Percentiles rank a stretch among this genome's conserved stretches.
Evolutionary conservation across 1,284 basidiomycete species (phyloP).

Genomic region (Ustilago nuda): DNA sequence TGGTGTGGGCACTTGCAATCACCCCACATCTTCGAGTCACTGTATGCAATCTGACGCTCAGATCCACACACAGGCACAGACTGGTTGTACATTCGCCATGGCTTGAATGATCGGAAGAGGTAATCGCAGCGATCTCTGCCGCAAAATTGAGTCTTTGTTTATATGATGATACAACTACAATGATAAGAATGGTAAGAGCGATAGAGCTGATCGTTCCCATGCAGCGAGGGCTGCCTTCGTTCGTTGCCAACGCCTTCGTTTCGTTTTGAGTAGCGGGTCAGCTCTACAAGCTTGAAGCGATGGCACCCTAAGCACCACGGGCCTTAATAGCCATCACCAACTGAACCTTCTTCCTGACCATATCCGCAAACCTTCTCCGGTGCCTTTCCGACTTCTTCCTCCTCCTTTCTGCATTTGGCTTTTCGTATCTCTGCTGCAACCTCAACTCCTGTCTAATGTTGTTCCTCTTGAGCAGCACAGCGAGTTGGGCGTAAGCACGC

Average conservation of each 20-base stretch:
- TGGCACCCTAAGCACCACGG: conserved; percentile 51
- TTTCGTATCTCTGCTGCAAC: conserved; percentile 65
- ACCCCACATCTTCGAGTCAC: too few species aligned
- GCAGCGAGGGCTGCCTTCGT: neutral
- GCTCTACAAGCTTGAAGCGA: neutral
- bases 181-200: neutral
- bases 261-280: neutral
- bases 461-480: conserved; percentile 51
- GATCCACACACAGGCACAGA: neutral
- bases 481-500: conserved; percentile 45
- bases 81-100: neutral
- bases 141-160: neutral
- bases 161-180: conserved; percentile 1
- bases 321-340: conserved; percentile 67
- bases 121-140: neutral
- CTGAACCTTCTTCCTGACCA: conserved; percentile 67
- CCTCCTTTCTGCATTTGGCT: conserved; percentile 65
- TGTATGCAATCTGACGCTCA: neutral
- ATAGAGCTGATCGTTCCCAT: neutral
- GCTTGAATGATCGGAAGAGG: neutral
- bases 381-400: conserved; percentile 66
- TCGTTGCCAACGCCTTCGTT: neutral
- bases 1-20: too few species aligned
- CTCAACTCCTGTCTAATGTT: conserved; percentile 63
- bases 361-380: conserved; percentile 65